phyloP scores from a whole-genome alignment of 805 yeast genomes.

The Starmerella tilneyi region DNA sequence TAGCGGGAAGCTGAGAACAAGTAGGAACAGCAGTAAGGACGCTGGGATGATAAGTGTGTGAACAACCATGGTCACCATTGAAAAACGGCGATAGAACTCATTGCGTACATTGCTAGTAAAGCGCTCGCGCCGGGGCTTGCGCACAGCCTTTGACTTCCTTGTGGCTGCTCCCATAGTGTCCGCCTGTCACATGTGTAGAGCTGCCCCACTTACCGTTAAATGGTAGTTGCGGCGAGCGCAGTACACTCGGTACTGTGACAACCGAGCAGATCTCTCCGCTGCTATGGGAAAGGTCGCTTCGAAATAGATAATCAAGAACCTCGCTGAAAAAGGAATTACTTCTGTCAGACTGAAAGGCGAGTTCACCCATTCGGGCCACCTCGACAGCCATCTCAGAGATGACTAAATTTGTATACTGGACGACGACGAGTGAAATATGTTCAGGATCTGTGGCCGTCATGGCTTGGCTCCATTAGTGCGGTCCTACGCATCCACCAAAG shows the following conservation, averaged over 20 bases:
- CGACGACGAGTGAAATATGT: background rate
- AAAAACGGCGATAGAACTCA: conserved; percentile 39
- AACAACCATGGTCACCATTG: conserved; percentile 60
- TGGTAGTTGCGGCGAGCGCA: too few species aligned
- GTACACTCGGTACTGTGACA: too few species aligned
- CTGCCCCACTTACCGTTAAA: too few species aligned
- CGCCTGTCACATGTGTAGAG: too few species aligned
- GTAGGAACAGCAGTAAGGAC: conserved; percentile 38
- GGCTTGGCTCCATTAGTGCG: background rate
- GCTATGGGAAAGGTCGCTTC: too few species aligned
- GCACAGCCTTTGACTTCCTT: background rate
- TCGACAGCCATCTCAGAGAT: too few species aligned
- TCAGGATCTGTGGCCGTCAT: background rate
- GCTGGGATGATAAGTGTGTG: conserved; percentile 63
- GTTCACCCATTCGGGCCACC: too few species aligned
- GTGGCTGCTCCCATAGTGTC: too few species aligned
- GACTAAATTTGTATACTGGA: conserved; percentile 1
- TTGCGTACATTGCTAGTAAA: background rate
- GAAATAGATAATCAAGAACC: too few species aligned
- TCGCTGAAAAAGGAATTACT: too few species aligned
- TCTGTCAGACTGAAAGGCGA: too few species aligned
- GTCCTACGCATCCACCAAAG: background rate
- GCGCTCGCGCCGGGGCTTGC: background rate
- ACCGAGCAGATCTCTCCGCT: too few species aligned
- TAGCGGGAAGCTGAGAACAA: conserved; percentile 46